These are phyloP conservation scores for Aspergillus leporis DNA, from an alignment of 495 filamentous ascomycete genomes.

Conservation along the genomic window DNA sequence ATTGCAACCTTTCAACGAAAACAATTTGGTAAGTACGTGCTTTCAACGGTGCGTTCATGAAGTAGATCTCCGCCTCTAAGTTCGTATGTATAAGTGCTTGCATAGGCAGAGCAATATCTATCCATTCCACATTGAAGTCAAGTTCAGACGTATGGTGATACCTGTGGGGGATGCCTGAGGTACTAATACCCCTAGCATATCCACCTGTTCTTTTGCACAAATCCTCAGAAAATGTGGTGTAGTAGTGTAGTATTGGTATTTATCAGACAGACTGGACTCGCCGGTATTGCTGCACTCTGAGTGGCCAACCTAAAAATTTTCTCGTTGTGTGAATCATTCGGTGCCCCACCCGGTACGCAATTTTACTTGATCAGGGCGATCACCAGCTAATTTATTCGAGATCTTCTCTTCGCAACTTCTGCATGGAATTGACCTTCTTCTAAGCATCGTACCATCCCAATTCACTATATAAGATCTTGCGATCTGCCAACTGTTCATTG, in stretches of 20 bases:
- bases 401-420: neutral
- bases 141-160: no score
- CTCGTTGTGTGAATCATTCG: constrained; percentile 14
- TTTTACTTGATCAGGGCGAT: constrained; percentile 13
- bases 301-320: constrained; percentile 11
- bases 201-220: no score
- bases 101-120: no score
- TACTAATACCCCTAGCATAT: no score
- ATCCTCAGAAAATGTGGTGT: neutral
- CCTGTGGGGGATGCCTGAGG: no score
- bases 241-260: neutral
- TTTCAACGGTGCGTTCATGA: no score
- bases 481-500: neutral
- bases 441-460: neutral
- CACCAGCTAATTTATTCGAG: constrained; percentile 8
- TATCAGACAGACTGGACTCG: neutral
- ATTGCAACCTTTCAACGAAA: no score
- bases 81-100: no score
- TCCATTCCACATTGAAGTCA: no score
- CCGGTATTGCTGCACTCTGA: neutral
- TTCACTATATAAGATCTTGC: neutral
- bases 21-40: no score
- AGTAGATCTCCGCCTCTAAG: no score
- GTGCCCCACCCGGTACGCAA: constrained; percentile 18
- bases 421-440: neutral